A percentile compares a stretch with the other conserved stretches of the same genome.
Evolutionary conservation across 306 rosid genomes (phyloP).

Genomic region (Prunus padus): DNA sequence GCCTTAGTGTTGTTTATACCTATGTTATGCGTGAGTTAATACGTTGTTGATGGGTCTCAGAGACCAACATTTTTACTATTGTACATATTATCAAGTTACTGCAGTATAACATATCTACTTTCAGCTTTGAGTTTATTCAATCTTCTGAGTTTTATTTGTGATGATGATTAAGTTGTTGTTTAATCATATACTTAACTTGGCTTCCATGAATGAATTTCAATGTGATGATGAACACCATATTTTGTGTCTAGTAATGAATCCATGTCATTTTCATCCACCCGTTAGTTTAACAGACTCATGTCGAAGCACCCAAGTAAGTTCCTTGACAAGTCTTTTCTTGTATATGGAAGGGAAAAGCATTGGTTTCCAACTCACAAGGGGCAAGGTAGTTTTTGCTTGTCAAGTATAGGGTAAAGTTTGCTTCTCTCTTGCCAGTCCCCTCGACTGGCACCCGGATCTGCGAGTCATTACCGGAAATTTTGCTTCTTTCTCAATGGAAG

Average conservation of each 20-base stretch:
- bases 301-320: no score
- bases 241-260: no score
- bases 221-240: no score
- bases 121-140: conserved; percentile 29
- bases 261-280: no score
- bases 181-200: neutral
- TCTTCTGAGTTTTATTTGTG: conserved; percentile 14
- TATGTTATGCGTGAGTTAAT: conserved; percentile 25
- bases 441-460: no score
- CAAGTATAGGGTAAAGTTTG: neutral
- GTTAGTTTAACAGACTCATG: no score
- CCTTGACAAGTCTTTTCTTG: no score
- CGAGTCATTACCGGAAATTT: no score
- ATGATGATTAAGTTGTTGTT: neutral
- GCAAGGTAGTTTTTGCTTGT: neutral
- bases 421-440: neutral
- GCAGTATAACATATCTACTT: conserved; percentile 32
- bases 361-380: neutral
- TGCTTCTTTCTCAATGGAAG: neutral
- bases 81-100: conserved; percentile 49
- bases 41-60: conserved; percentile 20
- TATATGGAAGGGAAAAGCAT: no score
- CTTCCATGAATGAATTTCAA: neutral
- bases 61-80: conserved; percentile 27
- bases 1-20: conserved; percentile 25